Base-by-base conservation (phyloP, 148 eudicot genomes). In the Mesembryanthemum crystallinum region DNA sequence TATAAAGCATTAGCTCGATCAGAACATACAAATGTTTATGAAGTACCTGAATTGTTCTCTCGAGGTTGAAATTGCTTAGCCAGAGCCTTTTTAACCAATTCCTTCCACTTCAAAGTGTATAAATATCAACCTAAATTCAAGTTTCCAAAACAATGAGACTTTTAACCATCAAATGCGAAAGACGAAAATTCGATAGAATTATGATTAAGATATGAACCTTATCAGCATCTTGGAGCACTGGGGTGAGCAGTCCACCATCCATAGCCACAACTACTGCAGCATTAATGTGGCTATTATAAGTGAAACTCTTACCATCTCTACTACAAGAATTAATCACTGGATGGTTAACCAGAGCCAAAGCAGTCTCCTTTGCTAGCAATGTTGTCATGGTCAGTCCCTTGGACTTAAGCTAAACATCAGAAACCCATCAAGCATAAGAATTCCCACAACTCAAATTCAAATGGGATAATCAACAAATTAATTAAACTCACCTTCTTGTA, bases 361-460 rank as follows among this genome's bases (percentile, higher is more conserved):
- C 99, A 18, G 96, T 91, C 13, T 97, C 99, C 87, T 95, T 92
- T 61, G 97, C 99, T 76, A 92, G 70, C 84, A 95, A 75, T 24
- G 99, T 98, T 2, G 99, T 92, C 99, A 95, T 92, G 0, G 96
- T 92, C 72, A 95, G 98, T 78, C 99, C 98, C 81, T 92, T 95
- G 1, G 92, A 76, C 84, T 95, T 95, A 17, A 92, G 81, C 99
- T 95, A 76, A 72, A 49, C 42, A 73, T 35, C 39, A 27, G n/a
- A 79, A 72, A 72, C 60, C 65, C 67, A 49, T 18, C 20, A 59
- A 77, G 64, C 73, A 75, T 54, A 75, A 62, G 72, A 64, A 32
- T 62, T 63, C 74, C n/a, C 33, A 51, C 18, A n/a, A 52, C 39
- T 35, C 49, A n/a, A n/a, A n/a, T n/a, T n/a, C n/a, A n/a, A n/a